Evolutionary conservation across 192 early-diverging fungal genomes (phyloP).

Genomic region (Linnemannia zychae): DNA sequence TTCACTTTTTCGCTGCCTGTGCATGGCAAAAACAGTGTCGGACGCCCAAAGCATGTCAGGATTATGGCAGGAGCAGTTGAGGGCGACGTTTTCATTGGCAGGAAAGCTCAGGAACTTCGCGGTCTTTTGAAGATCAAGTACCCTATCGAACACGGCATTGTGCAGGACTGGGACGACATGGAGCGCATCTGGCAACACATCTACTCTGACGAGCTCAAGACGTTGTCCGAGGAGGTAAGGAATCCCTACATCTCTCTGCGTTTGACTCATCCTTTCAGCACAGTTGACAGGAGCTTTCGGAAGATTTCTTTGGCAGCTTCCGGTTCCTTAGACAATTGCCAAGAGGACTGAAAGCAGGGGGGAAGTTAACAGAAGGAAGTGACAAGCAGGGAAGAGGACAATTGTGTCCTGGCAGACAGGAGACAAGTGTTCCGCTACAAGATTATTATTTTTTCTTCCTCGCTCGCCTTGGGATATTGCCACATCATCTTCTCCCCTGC

Average conservation of each 20-base stretch:
- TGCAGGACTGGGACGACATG: constrained; percentile 99
- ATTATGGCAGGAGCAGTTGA: constrained; percentile 99
- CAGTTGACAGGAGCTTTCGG: not conserved
- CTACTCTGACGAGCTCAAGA: constrained; percentile 97
- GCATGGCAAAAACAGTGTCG: constrained; percentile 72
- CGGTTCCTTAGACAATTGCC: no score
- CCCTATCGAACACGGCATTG: constrained; percentile 97
- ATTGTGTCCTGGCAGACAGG: not conserved
- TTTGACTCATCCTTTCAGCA: not conserved
- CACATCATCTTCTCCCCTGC: constrained; percentile 14
- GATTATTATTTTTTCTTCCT: constrained; percentile 1
- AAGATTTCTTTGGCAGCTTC: not conserved
- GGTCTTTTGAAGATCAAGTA: constrained; percentile 96
- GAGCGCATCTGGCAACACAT: constrained; percentile 98
- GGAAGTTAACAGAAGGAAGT: not conserved
- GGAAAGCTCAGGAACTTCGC: constrained; percentile 94
- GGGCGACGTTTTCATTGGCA: constrained; percentile 95
- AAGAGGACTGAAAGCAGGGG: not conserved
- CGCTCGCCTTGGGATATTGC: not conserved
- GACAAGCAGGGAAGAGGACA: not conserved
- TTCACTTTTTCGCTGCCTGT: not conserved
- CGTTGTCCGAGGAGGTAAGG: constrained; percentile 90
- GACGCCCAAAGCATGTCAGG: constrained; percentile 95
- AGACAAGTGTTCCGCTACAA: not conserved
- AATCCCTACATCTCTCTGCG: no score